Percentiles rank a stretch among this genome's conserved stretches.
Conservation (phyloP, 192 early-diverging fungal genomes). For the Coemansia sp. region DNA sequence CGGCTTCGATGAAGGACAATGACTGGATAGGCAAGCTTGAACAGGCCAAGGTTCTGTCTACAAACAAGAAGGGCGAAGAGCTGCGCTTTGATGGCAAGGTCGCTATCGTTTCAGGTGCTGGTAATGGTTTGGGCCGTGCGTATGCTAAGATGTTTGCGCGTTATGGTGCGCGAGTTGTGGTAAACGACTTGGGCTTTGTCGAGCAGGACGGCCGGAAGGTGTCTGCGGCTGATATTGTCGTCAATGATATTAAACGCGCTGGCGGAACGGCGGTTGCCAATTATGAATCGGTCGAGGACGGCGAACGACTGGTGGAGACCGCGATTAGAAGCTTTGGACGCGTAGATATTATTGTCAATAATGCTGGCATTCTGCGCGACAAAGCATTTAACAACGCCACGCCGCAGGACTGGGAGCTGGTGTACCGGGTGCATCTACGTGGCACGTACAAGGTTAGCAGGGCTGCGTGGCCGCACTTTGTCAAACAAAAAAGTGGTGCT, state of each 20-base stretch:
- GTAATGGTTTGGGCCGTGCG: conserved; percentile 87
- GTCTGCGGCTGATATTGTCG: conserved; percentile 71
- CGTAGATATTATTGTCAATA: conserved; percentile 88
- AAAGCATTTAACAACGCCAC: conserved; percentile 90
- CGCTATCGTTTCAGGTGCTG: conserved; percentile 87
- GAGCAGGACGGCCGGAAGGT: conserved; percentile 47
- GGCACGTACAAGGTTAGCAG: conserved; percentile 92
- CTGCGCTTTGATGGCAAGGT: conserved; percentile 78
- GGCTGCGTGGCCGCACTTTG: conserved; percentile 94
- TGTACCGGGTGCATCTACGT: conserved; percentile 85
- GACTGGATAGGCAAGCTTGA: conserved; percentile 81
- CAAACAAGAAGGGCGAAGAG: conserved; percentile 60
- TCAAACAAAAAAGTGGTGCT: conserved; percentile 91
- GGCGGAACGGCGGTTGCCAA: conserved; percentile 91
- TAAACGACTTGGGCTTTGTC: conserved; percentile 82
- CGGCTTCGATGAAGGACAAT: conserved; percentile 71
- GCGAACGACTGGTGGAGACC: conserved; percentile 89
- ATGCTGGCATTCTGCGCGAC: conserved; percentile 96
- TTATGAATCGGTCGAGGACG: conserved; percentile 95
- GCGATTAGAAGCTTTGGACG: conserved; percentile 83
- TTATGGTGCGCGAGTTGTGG: conserved; percentile 84
- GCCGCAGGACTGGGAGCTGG: conserved; percentile 92
- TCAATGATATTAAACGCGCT: conserved; percentile 71
- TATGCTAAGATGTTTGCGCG: conserved; percentile 84
- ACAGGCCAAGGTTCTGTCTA: conserved; percentile 64